Evolutionary conservation across 148 eudicot species (phyloP).

Genomic region (Arbutus unedo): DNA sequence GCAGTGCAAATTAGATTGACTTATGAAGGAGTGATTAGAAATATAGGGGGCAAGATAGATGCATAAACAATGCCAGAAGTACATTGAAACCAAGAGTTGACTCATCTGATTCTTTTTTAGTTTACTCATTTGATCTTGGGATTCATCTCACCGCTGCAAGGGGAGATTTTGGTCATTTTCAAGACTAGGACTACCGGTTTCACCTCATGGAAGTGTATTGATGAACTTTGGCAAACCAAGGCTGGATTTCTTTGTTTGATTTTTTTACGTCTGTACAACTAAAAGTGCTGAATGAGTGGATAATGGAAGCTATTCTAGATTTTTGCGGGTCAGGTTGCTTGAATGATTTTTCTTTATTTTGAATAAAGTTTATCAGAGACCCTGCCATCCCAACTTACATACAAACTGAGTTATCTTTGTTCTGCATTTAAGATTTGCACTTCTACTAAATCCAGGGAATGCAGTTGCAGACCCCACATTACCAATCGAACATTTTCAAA

Average conservation of each 20-base stretch:
- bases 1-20: neutral
- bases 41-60: neutral
- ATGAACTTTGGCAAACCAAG: neutral
- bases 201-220: neutral
- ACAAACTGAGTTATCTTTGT: neutral
- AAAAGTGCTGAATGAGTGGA: neutral
- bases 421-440: neutral
- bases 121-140: no score
- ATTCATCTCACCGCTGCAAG: neutral
- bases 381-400: neutral
- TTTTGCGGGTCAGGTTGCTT: neutral
- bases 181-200: neutral
- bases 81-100: neutral
- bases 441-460: slow-evolving; percentile 43
- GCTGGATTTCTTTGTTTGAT: neutral
- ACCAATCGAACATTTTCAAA: slow-evolving; percentile 16
- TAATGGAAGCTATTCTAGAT: neutral
- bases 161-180: neutral
- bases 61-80: neutral
- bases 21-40: neutral
- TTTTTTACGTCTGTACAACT: neutral
- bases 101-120: neutral
- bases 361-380: neutral
- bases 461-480: slow-evolving; percentile 17
- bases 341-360: neutral